Evolutionary conservation across 2,329 filamentous ascomycete genomes (phyloP).

Genomic region (Akanthomyces muscarius): DNA sequence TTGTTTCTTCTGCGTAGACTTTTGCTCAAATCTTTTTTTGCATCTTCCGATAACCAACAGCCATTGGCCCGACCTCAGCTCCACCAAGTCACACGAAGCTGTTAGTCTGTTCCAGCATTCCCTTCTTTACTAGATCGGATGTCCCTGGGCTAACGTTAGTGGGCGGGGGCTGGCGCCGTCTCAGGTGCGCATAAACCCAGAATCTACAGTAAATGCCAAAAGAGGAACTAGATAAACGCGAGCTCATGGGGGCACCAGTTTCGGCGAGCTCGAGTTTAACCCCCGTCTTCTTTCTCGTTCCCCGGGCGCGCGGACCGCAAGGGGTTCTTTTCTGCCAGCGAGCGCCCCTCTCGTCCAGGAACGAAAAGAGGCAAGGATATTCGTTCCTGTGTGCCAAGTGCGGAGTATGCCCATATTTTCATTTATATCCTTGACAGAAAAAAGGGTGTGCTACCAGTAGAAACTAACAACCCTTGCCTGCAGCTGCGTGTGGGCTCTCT

Average conservation of each 20-base stretch:
- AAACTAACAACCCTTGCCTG: neutral
- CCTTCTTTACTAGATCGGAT: neutral
- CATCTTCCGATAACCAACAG: too few relatives aligned
- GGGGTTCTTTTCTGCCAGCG: neutral
- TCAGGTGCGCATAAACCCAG: neutral
- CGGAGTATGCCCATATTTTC: slow-evolving; percentile 1
- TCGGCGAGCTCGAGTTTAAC: neutral
- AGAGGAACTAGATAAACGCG: neutral
- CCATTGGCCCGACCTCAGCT: neutral
- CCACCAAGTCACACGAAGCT: neutral
- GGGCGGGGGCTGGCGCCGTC: neutral
- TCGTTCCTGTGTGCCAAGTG: neutral
- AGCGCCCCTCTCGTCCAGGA: neutral
- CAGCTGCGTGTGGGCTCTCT: neutral
- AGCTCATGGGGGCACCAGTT: neutral
- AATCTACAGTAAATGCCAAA: neutral
- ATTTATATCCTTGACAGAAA: neutral
- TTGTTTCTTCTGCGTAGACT: too few relatives aligned
- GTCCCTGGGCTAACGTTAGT: neutral
- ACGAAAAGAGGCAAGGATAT: neutral
- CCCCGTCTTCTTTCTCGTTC: too few relatives aligned
- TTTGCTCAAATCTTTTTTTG: too few relatives aligned
- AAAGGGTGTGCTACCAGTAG: neutral
- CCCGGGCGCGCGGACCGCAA: neutral
- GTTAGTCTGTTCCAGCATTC: neutral